Conservation (phyloP, 1,284 basidiomycete species). For the Golubevia pallescens region DNA sequence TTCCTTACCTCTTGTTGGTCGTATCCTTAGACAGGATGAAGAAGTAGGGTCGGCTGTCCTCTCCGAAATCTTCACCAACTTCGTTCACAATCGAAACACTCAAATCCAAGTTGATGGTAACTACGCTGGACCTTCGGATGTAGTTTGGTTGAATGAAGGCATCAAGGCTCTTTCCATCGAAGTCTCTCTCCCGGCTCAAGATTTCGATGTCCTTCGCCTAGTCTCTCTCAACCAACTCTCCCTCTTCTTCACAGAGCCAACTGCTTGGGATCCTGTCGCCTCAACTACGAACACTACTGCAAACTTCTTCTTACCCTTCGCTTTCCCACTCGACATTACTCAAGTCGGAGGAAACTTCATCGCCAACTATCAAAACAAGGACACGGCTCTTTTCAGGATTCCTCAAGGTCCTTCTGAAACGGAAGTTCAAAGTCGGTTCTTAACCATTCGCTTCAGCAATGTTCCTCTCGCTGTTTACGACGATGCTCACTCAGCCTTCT, state of each 20-base stretch:
- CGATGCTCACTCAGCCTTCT: conserved; percentile 48
- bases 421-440: conserved; percentile 47
- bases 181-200: conserved; percentile 44
- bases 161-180: conserved; percentile 44
- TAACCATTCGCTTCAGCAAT: conserved; percentile 51
- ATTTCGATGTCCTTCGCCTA: conserved; percentile 51
- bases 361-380: conserved; percentile 34
- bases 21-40: conserved; percentile 37
- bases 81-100: conserved; percentile 33
- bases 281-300: conserved; percentile 47
- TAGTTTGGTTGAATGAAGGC: too few species aligned
- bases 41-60: too few species aligned
- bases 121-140: conserved; percentile 56
- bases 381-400: conserved; percentile 49
- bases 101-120: conserved; percentile 42
- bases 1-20: conserved; percentile 45
- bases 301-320: conserved; percentile 58
- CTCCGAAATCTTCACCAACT: too few species aligned
- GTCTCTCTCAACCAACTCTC: conserved; percentile 57
- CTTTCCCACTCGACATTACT: conserved; percentile 55
- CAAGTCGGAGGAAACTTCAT: conserved; percentile 49
- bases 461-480: conserved; percentile 43
- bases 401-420: conserved; percentile 50
- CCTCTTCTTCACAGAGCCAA: conserved; percentile 43
- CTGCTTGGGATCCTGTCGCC: conserved; percentile 39